Percentiles rank a stretch among this genome's conserved stretches.
phyloP scores from a whole-genome alignment of 208 protist species.

The Trypanosoma mega region DNA sequence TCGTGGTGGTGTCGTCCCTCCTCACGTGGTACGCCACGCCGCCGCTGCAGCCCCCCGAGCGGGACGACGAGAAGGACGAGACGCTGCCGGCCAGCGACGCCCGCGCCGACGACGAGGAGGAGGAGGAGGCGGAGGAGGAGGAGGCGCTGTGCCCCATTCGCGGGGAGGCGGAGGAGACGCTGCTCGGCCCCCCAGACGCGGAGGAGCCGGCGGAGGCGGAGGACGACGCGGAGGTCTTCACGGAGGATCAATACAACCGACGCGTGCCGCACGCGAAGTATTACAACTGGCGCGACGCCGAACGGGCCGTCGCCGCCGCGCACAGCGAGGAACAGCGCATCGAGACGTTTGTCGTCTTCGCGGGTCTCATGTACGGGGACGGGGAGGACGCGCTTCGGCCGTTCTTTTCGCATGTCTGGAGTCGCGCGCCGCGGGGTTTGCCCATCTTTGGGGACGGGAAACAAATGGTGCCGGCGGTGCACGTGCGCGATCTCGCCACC shows the following conservation, averaged over 20 bases:
- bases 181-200: slow-evolving; percentile 20
- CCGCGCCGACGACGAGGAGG: slow-evolving; percentile 32
- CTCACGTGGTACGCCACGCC: slow-evolving; percentile 91
- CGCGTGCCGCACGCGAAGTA: slow-evolving; percentile 92
- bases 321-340: slow-evolving; percentile 75
- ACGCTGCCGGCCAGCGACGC: neutral
- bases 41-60: slow-evolving; percentile 35
- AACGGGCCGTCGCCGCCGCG: slow-evolving; percentile 85
- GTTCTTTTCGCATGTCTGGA: slow-evolving; percentile 90
- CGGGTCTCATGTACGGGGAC: slow-evolving; percentile 89
- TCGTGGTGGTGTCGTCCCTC: slow-evolving; percentile 87
- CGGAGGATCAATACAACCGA: slow-evolving; percentile 94
- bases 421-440: slow-evolving; percentile 41
- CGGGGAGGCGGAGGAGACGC: slow-evolving; percentile 30
- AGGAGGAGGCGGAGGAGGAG: slow-evolving; percentile 29
- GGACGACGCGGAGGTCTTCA: slow-evolving; percentile 62
- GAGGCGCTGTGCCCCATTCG: slow-evolving; percentile 40
- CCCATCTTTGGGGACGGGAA: slow-evolving; percentile 86
- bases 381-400: slow-evolving; percentile 87
- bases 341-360: slow-evolving; percentile 88
- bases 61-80: slow-evolving; percentile 26
- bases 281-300: slow-evolving; percentile 89
- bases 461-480: slow-evolving; percentile 91
- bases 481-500: slow-evolving; percentile 90
- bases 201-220: neutral